Evolutionary conservation across 441 rosid species (phyloP), one percentile per base, ranked within the genome.

Genomic region (Populus tomentosa): DNA sequence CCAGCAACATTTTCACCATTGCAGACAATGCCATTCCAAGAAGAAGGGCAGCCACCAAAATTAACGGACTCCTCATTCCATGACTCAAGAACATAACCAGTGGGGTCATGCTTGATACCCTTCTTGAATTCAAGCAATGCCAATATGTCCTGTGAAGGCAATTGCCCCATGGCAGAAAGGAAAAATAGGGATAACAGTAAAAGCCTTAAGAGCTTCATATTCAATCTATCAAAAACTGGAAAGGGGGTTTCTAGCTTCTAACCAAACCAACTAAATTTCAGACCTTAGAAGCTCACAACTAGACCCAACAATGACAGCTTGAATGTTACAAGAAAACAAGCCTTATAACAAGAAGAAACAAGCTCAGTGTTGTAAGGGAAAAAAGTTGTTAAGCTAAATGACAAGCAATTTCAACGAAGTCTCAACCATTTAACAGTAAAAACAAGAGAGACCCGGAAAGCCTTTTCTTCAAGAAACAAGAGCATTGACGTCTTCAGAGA

Each of bases 1-100:
- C 89, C 98, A 71, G 99, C 99, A 61, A 96, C 94, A 85, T 90
- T 91, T 53, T 89, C 98, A 21, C 92, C 94, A 75, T 92, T 96
- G 77, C 99, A 96, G 50, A 96, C 89, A 16, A 96, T 88, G 20
- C 99, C 99, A 84, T 96, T 94, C 99, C 99, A 96, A 0, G 97
- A 89, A 75, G 97, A 83, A 81, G 99, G 99, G 71, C 99, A 96
- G 33, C 99, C 99, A 80, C 94, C 85, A 78, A 92, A 96, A 80
- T 94, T 97, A 24, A 94, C 94, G 36, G 99, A 92, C 84, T 94
- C 99, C 62, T 96, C 98, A 72, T 91, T 94, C 99, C 99, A 96
- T 21, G 99, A 96, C 74, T 88, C 70, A 67, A 96, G 91, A 14
- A 96, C 97, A 89, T 82, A 96, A 61, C 98, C 97, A 23, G 95